Evolutionary conservation across 257 asterid genomes (phyloP), one percentile per base, ranked within the genome.

Genomic region (Misopates orontium): DNA sequence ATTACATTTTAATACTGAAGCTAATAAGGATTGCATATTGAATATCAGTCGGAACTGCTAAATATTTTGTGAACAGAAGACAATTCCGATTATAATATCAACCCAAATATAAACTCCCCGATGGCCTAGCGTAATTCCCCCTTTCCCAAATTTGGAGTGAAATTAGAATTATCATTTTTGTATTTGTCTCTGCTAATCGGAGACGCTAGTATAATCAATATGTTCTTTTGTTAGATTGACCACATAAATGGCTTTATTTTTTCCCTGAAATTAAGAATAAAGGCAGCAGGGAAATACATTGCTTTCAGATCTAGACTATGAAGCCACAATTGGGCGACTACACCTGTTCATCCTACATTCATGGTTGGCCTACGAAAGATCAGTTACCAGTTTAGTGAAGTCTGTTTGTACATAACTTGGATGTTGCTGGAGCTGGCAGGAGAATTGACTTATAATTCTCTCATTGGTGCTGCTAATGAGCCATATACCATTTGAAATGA

Each of bases 371-470:
- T 45, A 21, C 15, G 47, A 39, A 21, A 20, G 28, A 47, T 9
- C 49, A 56, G 25, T 56, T 18, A 15, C 57, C 39, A 56, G 19
- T 19, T 56, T 53, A 32, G 41, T 62, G 50, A 32, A 21, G 5
- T 62, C 36, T 32, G 36, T 40, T 60, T 17, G 12, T 53, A 10
- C 48, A 51, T 66, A 62, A 66, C 25, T 62, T 66, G 44, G 41
- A 62, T 22, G 39, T 51, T 59, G 51, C 28, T 28, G 42, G 20
- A n/a, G 50, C 39, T 15, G 52, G 48, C 47, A 48, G 31, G 58
- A 64, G 31, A 49, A 36, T 48, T 28, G 13, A 64, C 42, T 36
- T 36, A 4, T 36, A 49, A 11, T 63, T 10, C 39, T 18, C 1
- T 13, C 22, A 10, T 9, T 36, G 42, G 25, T 8, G 22, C 24